A percentile compares a stretch with the other conserved stretches of the same genome.
These are phyloP conservation scores for Seiridium unicorne DNA, from an alignment of 2,329 filamentous ascomycete genomes.

Conservation along the genomic window DNA sequence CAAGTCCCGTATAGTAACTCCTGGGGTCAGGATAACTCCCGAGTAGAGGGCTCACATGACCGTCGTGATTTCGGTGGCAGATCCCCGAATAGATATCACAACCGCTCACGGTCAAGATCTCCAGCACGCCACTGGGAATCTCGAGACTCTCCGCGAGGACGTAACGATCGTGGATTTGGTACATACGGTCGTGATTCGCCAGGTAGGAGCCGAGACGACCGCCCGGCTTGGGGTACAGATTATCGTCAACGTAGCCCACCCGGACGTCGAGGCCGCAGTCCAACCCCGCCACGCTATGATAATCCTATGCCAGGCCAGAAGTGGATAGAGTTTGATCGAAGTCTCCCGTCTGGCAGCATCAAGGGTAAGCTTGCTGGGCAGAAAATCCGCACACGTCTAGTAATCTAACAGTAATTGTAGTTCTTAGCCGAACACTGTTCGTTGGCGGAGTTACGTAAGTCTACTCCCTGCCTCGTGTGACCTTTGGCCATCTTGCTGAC, in stretches of 20 bases:
- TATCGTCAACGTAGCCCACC: slow-evolving; percentile 89
- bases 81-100: slow-evolving; percentile 59
- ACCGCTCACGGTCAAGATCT: slow-evolving; percentile 76
- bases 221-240: slow-evolving; percentile 44
- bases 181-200: slow-evolving; percentile 72
- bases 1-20: slow-evolving; percentile 39
- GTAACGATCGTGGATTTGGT: slow-evolving; percentile 68
- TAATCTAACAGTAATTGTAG: slow-evolving; percentile 35
- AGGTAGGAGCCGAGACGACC: slow-evolving; percentile 57
- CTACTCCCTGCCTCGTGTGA: slow-evolving; percentile 2
- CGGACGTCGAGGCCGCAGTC: slow-evolving; percentile 64
- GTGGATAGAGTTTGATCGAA: slow-evolving; percentile 77
- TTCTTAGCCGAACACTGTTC: slow-evolving; percentile 91
- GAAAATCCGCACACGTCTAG: background rate
- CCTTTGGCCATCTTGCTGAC: background rate
- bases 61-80: slow-evolving; percentile 53
- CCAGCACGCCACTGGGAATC: slow-evolving; percentile 72
- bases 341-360: slow-evolving; percentile 73
- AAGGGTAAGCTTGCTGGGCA: slow-evolving; percentile 50
- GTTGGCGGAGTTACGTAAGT: slow-evolving; percentile 91
- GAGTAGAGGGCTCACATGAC: slow-evolving; percentile 52
- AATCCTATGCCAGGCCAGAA: slow-evolving; percentile 48
- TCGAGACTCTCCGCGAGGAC: slow-evolving; percentile 62
- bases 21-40: slow-evolving; percentile 33
- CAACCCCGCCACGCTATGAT: slow-evolving; percentile 46